Evolutionary conservation across 371 early-diverging fungal species (phyloP), one percentile per base, ranked within the genome.

Genomic region (Coemansia sp.): DNA sequence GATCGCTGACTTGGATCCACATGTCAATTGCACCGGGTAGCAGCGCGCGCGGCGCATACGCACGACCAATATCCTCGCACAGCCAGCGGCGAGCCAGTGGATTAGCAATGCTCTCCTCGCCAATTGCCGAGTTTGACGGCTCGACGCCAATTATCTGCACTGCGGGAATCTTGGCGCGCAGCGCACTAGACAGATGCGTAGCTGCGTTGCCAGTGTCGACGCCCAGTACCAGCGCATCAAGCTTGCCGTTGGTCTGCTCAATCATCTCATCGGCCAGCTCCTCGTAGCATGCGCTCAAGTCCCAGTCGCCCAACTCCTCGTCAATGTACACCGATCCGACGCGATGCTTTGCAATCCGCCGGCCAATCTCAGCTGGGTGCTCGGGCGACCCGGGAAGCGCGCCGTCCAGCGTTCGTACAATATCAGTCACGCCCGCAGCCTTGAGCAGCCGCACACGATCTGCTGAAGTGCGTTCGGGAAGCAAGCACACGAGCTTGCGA

Each of bases 401-500:
- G 53, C 88, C 88, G 49, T 85, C 88, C 5, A 87, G 87, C 5
- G 91, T 83, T 34, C 91, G 85, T 34, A 91, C 78, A 58, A 93
- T 89, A 60, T 92, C 92, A 0, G 84, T 87, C 2, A 68, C 57
- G 7, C 90, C 90, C 0, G 90, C 67, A 0, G 90, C 84, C 63
- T 93, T 91, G 11, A 92, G 75, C 43, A 90, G 55, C 12, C 81
- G 80, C 52, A 91, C 84, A 56, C 90, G 87, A 70, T 90, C 93
- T 20, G 70, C 65, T 31, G 86, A 83, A 0, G 88, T 90, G 45
- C 88, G 84, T 68, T 91, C 92, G 1, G 93, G 92, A 1, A 69
- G 10, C n/a, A 75, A 30, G 40, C 70, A 69, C 31, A 69, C 10
- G 4, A 69, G 59, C 39, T n/a, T 30, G 16, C 63, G 66, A 14